phyloP scores from a whole-genome alignment of 495 filamentous ascomycete species.

The Hypoxylon cercidicola region DNA sequence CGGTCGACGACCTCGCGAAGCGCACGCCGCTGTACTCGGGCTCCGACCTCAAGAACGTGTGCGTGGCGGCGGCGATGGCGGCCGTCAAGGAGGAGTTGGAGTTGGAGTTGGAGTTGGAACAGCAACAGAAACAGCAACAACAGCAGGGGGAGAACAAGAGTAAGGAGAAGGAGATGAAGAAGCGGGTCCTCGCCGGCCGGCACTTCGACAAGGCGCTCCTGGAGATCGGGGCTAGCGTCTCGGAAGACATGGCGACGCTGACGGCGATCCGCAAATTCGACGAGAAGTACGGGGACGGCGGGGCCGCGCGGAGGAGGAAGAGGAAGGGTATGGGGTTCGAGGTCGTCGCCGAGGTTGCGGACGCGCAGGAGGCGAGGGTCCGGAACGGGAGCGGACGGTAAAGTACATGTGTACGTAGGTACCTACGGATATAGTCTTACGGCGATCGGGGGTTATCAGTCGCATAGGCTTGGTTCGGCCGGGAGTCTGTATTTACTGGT shows the following conservation, averaged over 20 bases:
- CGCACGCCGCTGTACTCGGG: slow-evolving; percentile 94
- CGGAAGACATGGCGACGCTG: slow-evolving; percentile 91
- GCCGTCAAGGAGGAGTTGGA: slow-evolving; percentile 80
- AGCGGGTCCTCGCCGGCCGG: slow-evolving; percentile 68
- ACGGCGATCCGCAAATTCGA: slow-evolving; percentile 93
- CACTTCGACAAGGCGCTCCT: slow-evolving; percentile 89
- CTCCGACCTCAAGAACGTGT: slow-evolving; percentile 94
- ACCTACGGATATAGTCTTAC: too few relatives aligned
- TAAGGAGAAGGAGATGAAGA: slow-evolving; percentile 59
- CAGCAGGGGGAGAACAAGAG: slow-evolving; percentile 27
- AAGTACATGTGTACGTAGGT: neutral
- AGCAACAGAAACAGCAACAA: slow-evolving; percentile 50
- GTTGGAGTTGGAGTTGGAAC: slow-evolving; percentile 62
- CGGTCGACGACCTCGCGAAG: slow-evolving; percentile 73
- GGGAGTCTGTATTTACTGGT: too few relatives aligned
- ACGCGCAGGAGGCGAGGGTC: slow-evolving; percentile 36
- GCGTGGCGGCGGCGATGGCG: slow-evolving; percentile 87
- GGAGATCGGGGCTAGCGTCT: slow-evolving; percentile 92
- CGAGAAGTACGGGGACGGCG: slow-evolving; percentile 93
- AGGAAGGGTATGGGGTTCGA: slow-evolving; percentile 71
- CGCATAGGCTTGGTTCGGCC: too few relatives aligned
- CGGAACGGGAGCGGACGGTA: slow-evolving; percentile 24
- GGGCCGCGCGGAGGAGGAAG: slow-evolving; percentile 72
- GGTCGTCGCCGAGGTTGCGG: slow-evolving; percentile 46
- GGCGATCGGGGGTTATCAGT: too few relatives aligned